These are phyloP conservation scores for Talaromyces sp. DNA, from an alignment of 2,329 filamentous ascomycete species.

Conservation along the genomic window DNA sequence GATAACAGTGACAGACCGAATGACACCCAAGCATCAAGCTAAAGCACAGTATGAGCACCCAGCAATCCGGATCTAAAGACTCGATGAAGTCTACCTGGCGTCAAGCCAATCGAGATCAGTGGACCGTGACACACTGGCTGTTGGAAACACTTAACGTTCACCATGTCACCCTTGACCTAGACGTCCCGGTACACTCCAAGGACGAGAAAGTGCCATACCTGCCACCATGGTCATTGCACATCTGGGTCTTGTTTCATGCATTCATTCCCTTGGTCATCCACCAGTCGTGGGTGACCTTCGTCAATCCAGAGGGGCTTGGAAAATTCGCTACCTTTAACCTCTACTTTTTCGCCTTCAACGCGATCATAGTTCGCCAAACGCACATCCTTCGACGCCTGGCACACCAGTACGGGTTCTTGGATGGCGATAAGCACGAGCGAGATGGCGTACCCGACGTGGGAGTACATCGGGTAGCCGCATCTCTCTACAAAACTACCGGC, in stretches of 20 bases:
- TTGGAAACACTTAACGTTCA: constrained; percentile 32
- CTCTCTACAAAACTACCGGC: constrained; percentile 33
- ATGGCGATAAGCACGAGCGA: constrained; percentile 44
- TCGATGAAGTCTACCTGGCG: constrained; percentile 45
- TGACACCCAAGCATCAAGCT: not conserved
- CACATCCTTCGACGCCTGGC: constrained; percentile 38
- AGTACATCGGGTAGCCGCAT: constrained; percentile 32
- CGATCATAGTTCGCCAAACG: constrained; percentile 41
- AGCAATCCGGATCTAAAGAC: constrained; percentile 28
- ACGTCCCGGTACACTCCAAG: constrained; percentile 41
- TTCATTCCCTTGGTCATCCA: constrained; percentile 38
- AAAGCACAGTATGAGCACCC: not conserved
- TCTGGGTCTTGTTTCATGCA: constrained; percentile 41
- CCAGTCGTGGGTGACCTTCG: constrained; percentile 35
- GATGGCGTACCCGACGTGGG: constrained; percentile 44
- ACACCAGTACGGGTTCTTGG: constrained; percentile 41
- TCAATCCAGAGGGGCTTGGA: constrained; percentile 26
- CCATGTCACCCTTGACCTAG: constrained; percentile 27
- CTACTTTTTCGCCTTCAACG: constrained; percentile 41
- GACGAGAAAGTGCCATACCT: constrained; percentile 42
- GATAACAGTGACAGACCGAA: not conserved
- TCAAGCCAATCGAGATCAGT: constrained; percentile 25
- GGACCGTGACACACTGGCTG: constrained; percentile 33
- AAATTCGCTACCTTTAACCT: constrained; percentile 33
- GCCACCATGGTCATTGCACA: constrained; percentile 34